These are phyloP conservation scores for Pleurotus tuoliensis DNA, from an alignment of 768 basidiomycete species.

Conservation along the genomic window DNA sequence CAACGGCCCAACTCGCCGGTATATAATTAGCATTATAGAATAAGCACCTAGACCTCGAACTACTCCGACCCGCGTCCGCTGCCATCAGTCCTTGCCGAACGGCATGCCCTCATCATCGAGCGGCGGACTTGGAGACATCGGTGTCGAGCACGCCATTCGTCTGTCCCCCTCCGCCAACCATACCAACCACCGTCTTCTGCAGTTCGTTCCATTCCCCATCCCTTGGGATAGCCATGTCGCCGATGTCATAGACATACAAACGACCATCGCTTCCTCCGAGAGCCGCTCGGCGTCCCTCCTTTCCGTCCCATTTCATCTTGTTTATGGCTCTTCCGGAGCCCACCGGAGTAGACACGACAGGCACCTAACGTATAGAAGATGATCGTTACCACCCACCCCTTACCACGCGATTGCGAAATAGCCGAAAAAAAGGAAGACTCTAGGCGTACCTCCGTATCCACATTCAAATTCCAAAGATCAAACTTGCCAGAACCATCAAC, in stretches of 20 bases:
- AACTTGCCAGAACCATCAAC: slow-evolving; percentile 96
- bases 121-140: slow-evolving; percentile 26
- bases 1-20: not conserved
- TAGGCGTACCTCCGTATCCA: slow-evolving; percentile 85
- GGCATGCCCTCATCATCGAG: slow-evolving; percentile 22
- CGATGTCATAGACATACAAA: slow-evolving; percentile 92
- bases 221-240: slow-evolving; percentile 82
- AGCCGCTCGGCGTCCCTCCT: slow-evolving; percentile 87
- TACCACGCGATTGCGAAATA: slow-evolving; percentile 2
- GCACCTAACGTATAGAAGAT: slow-evolving; percentile 55
- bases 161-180: slow-evolving; percentile 53
- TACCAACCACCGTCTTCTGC: slow-evolving; percentile 79
- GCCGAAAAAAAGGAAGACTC: not conserved
- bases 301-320: slow-evolving; percentile 92
- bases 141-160: slow-evolving; percentile 36
- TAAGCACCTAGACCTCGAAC: slow-evolving; percentile 4
- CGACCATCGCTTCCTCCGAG: slow-evolving; percentile 91
- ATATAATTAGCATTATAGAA: slow-evolving; percentile 1
- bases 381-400: not conserved
- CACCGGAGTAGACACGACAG: slow-evolving; percentile 81
- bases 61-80: not conserved
- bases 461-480: slow-evolving; percentile 95
- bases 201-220: slow-evolving; percentile 94
- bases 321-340: slow-evolving; percentile 84
- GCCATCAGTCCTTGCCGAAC: not conserved